Conservation (phyloP, 495 filamentous ascomycete genomes). For the Lasiosphaeria hispida region DNA sequence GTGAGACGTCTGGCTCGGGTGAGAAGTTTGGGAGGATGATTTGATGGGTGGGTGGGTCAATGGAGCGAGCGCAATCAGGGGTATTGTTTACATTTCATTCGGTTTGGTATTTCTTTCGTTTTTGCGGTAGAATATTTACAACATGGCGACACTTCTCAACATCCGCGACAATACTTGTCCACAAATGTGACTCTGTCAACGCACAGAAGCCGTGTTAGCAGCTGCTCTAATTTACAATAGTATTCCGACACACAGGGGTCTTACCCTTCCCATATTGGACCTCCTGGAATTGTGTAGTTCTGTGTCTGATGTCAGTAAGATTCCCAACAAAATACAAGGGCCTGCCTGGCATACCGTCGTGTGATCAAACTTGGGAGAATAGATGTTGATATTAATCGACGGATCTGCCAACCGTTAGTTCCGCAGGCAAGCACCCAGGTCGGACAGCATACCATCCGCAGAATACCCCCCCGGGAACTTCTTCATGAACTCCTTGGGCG, state of each 20-base stretch:
- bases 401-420: conserved; percentile 37
- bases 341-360: conserved; percentile 32
- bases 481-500: conserved; percentile 40
- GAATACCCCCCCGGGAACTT: conserved; percentile 52
- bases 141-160: background rate
- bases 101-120: too few relatives aligned
- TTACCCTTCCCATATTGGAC: conserved; percentile 46
- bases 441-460: conserved; percentile 37
- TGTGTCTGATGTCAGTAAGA: conserved; percentile 21
- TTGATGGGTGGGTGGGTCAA: too few relatives aligned
- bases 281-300: conserved; percentile 46
- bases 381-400: conserved; percentile 51
- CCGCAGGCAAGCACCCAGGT: background rate
- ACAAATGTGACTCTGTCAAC: conserved; percentile 15
- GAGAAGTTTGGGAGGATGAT: too few relatives aligned
- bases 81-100: too few relatives aligned
- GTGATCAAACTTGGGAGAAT: conserved; percentile 34
- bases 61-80: too few relatives aligned
- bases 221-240: background rate
- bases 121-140: too few relatives aligned
- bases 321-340: background rate
- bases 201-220: conserved; percentile 9
- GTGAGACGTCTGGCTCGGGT: too few relatives aligned
- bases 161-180: conserved; percentile 35
- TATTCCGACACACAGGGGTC: background rate